A percentile compares a stretch with the other conserved stretches of the same genome.
phyloP scores from a whole-genome alignment of 116 monocot species.

The Cymodocea nodosa region DNA sequence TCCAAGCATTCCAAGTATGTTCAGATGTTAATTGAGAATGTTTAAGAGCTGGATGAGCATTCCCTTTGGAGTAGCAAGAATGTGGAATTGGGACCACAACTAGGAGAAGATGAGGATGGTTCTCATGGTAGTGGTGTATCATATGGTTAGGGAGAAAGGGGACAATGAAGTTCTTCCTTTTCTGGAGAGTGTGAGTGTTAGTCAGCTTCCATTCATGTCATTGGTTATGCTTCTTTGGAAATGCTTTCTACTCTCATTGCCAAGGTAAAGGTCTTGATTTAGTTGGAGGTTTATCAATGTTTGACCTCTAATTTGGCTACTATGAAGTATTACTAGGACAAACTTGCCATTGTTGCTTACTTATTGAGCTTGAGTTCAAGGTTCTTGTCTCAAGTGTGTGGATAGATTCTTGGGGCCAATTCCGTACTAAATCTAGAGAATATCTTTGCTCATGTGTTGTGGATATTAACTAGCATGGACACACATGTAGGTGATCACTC shows the following conservation, averaged over 20 bases:
- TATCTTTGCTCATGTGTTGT: too few species aligned
- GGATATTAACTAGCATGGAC: too few species aligned
- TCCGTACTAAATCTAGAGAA: too few species aligned
- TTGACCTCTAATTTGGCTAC: too few species aligned
- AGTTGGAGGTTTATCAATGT: too few species aligned
- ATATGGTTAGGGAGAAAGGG: slow-evolving; percentile 75
- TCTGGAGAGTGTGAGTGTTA: slow-evolving; percentile 71
- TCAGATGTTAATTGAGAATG: slow-evolving; percentile 29
- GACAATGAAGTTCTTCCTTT: slow-evolving; percentile 53
- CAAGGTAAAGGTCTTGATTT: slow-evolving; percentile 34
- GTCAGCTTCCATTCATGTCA: slow-evolving; percentile 45
- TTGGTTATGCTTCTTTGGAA: slow-evolving; percentile 39
- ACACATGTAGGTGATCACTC: too few species aligned
- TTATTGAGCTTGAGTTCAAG: too few species aligned
- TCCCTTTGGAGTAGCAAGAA: slow-evolving; percentile 62
- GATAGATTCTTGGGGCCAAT: too few species aligned
- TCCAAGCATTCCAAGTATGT: slow-evolving; percentile 46
- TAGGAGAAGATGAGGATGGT: not conserved
- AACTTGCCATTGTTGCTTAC: too few species aligned
- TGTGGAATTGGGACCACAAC: not conserved
- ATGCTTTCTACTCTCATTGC: slow-evolving; percentile 48
- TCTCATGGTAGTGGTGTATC: slow-evolving; percentile 31
- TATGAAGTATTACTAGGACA: too few species aligned
- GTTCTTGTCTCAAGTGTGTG: too few species aligned
- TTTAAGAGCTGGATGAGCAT: slow-evolving; percentile 62